Evolutionary conservation across 2,329 filamentous ascomycete species (phyloP).

Genomic region (Venturia pyrina): DNA sequence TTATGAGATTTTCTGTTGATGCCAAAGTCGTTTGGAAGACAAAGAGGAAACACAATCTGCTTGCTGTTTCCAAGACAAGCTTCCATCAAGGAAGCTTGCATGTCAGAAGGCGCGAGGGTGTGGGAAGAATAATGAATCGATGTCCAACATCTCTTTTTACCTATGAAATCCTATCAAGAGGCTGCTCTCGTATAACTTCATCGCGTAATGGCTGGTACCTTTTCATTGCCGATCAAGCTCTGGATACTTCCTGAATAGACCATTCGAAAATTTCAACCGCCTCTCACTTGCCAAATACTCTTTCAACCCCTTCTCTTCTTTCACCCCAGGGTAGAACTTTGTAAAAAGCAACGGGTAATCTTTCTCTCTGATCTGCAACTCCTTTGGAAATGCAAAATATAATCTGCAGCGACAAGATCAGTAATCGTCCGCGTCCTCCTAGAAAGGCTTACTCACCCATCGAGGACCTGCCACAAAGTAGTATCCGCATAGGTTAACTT

Average conservation of each 20-base stretch:
- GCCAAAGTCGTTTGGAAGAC: too few relatives aligned
- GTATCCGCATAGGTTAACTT: slow-evolving; percentile 62
- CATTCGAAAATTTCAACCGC: slow-evolving; percentile 50
- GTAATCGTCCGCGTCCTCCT: neutral
- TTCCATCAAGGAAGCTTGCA: too few relatives aligned
- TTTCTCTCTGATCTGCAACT: slow-evolving; percentile 45
- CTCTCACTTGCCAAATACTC: slow-evolving; percentile 58
- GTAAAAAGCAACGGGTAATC: slow-evolving; percentile 53
- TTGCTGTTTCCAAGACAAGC: too few relatives aligned
- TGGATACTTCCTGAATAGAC: slow-evolving; percentile 63
- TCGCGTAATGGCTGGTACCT: neutral
- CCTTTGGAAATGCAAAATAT: slow-evolving; percentile 60
- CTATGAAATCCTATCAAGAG: neutral
- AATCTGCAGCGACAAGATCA: slow-evolving; percentile 45
- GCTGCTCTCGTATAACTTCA: neutral
- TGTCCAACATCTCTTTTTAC: too few relatives aligned
- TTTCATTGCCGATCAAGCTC: slow-evolving; percentile 52
- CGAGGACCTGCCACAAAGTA: slow-evolving; percentile 58
- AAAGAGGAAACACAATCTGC: too few relatives aligned
- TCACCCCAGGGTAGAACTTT: slow-evolving; percentile 51
- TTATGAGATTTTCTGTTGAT: too few relatives aligned
- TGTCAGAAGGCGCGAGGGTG: too few relatives aligned
- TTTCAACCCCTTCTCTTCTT: slow-evolving; percentile 53
- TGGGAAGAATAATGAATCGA: too few relatives aligned
- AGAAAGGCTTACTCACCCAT: slow-evolving; percentile 22